These are phyloP conservation scores for Micractinium conductrix DNA, from an alignment of 139 green algal species.

Conservation along the genomic window DNA sequence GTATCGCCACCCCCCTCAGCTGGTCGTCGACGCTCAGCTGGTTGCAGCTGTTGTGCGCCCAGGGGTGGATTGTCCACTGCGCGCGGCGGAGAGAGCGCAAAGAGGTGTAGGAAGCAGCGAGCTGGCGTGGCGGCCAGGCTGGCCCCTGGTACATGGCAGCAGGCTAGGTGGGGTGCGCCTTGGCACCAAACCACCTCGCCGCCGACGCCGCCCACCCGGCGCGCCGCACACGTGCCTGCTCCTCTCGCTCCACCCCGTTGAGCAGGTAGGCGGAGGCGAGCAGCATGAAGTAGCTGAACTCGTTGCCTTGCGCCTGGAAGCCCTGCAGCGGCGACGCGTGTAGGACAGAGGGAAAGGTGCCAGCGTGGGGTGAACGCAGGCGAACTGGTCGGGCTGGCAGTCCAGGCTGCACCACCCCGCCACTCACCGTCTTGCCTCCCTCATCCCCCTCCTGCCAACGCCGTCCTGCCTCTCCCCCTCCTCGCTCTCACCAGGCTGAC, in stretches of 20 bases:
- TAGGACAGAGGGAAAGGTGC: no score
- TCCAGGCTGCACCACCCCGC: no score
- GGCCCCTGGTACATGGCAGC: neutral
- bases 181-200: neutral
- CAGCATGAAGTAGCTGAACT: conserved; percentile 99
- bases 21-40: conserved; percentile 73
- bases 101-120: no score
- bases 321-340: conserved; percentile 46
- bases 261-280: conserved; percentile 91
- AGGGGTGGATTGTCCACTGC: conserved; percentile 82
- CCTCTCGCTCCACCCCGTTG: conserved; percentile 59
- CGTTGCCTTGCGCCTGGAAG: conserved; percentile 87
- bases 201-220: no score
- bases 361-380: no score
- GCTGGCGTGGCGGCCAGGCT: neutral
- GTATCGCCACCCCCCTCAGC: conserved; percentile 74
- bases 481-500: conserved; percentile 26
- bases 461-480: neutral
- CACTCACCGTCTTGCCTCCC: no score
- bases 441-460: neutral
- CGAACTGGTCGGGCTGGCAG: neutral
- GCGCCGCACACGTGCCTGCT: conserved; percentile 38
- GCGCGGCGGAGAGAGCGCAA: no score
- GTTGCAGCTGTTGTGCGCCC: conserved; percentile 80
- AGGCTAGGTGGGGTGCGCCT: neutral